Base-by-base conservation (phyloP, 306 rosid species). In the Cucumis cinereus region DNA sequence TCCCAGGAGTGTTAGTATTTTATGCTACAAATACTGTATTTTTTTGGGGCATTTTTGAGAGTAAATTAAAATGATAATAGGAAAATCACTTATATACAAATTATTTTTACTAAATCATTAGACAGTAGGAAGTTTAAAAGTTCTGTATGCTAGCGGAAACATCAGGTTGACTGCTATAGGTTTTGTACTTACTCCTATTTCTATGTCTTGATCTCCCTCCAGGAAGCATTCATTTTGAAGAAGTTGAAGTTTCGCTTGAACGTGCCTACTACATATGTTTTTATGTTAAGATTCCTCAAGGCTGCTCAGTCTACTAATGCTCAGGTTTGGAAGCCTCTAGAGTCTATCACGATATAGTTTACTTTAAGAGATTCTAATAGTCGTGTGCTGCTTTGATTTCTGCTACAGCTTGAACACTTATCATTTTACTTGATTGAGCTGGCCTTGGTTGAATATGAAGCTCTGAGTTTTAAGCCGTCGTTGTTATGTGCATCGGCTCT, bases 281-380 rank as follows among this genome's bases (percentile, higher is more conserved):
- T 91, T 56, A 82, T 91, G 96, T 80, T 90, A 86, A 90, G 98
- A 81, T 91, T 94, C 84, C 92, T 91, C 60, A 94, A 91, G 88
- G 98, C 98, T 73, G 87, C 93, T 64, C 94, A 83, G 83, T 83
- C 98, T 60, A 85, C 98, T 60, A 86, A 89, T 64, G 74, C 22
- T 28, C 88, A 87, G 96, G 98, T 93, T 82, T 69, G 68, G 30
- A 50, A 49, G 66, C 56, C 36, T 41, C 22, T 22, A 7, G 10
- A 23, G 9, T 23, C 74, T 43, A 41, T 45, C 36, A 45, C 7
- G 35, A 41, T 43, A 45, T 69, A 14, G 11, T 69, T 43, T 22
- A 12, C 56, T 24, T 45, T 16, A 69, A 23, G 38, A 40, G 13
- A 66, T 23, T 4, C 56, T 69, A 45, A 45, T 24, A 22, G 15